Evolutionary conservation across 176 grass and related monocot species (phyloP), one percentile per base, ranked within the genome.

Genomic region (Eleusine coracana): DNA sequence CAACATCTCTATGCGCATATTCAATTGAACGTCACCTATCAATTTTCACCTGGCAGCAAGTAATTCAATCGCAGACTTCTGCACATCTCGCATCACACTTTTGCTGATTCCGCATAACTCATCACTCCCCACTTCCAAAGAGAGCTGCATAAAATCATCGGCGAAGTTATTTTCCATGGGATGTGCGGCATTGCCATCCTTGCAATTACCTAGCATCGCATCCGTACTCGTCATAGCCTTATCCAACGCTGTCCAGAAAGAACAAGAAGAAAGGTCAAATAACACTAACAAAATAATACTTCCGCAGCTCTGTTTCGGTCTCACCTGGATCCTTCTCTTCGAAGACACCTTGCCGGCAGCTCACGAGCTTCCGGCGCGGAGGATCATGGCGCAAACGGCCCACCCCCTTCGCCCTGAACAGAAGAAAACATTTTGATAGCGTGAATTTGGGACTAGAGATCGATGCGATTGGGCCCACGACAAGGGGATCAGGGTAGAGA

Each of bases 1-100:
- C 8, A 69, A 69, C 61, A 66, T 65, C 51, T 59, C 21, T 71
- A 85, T 6, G 31, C 50, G 79, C 17, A 61, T 18, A 85, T 59
- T 77, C 8, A 28, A 36, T 25, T 63, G 23, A 73, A 10, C 40
- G 59, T 66, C 71, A 55, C 49, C 0, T 62, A 51, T 37, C 64
- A 71, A 64, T 23, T 16, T 67, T 62, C 44, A 92, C 94, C 91
- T 97, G 48, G 27, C 25, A 56, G 94, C 87, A 85, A 97, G 94
- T 76, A 97, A 88, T 61, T 92, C 85, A 68, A 97, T 80, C 17
- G 92, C 94, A 62, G 85, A 49, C 37, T 97, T 82, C 69, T 90
- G 83, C 76, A 72, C 94, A 78, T 92, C 91, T 36, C 69, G 71
- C 51, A 78, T 9, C 3, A 83, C 6, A 49, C 58, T 94, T 82